Base-by-base conservation (phyloP, 345 rosid genomes). In the Lenwebbia sp. region DNA sequence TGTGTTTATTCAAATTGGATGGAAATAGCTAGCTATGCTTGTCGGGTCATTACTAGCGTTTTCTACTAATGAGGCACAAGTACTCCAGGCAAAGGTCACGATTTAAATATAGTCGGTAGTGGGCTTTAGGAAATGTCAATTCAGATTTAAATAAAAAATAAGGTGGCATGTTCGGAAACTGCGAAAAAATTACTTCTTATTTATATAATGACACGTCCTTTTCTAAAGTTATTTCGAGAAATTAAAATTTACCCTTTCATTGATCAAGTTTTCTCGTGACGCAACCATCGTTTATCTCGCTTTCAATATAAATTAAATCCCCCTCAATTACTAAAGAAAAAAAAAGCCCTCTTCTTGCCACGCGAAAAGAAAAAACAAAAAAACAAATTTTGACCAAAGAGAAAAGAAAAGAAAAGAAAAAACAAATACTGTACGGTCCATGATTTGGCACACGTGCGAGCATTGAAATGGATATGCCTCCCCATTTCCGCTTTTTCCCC, bases 141-240 rank as follows among this genome's bases (percentile, higher is more conserved):
- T 53, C 11, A 8, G 4, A 54, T 33, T 0, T 37, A 70, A 70
- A 33, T 70, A 70, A 19, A 70, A 26, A 70, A 19, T 37, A 4
- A 37, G 26, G 47, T 1, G 1, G 78, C 26, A 22, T 10, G 78
- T 37, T 70, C 4, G 7, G 47, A 70, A 37, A 33, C 19, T 25
- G 1, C 7, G 19, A 1, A 30, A 30, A 0, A 7, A 0, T 0
- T 33, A 2, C 23, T 70, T 33, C 13, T 9, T 19, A 13, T 37
- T 10, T 37, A 9, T 13, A 19, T 19, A 4, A 5, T 7, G 2
- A 4, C 2, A 6, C 2, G 10, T 33, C 10, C 6, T 1, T 15
- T 30, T 62, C 22, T 37, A 10, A 70, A 13, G 47, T 70, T 70
- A 70, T 37, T 19, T 19, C 0, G 2, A 0, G 1, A 70, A 70